Evolutionary conservation across 1,284 basidiomycete genomes (phyloP).

Genomic region (Pisolithus thermaeus): DNA sequence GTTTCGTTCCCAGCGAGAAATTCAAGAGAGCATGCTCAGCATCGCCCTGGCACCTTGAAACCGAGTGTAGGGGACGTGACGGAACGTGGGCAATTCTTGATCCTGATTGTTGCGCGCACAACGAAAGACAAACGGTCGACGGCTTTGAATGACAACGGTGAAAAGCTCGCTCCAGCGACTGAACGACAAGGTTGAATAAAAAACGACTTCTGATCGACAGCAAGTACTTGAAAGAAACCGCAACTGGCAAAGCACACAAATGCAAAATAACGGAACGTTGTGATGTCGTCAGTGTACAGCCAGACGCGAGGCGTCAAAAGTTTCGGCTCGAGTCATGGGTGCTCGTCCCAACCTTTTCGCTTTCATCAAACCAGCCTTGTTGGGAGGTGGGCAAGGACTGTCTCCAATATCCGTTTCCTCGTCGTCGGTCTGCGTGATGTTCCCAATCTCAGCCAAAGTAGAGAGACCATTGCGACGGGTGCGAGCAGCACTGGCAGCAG

Average conservation of each 20-base stretch:
- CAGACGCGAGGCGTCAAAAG: slow-evolving; percentile 55
- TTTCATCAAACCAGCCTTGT: slow-evolving; percentile 44
- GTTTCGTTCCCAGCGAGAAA: slow-evolving; percentile 7
- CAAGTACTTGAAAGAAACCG: slow-evolving; percentile 1
- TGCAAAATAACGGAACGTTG: not conserved
- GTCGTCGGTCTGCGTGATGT: slow-evolving; percentile 54
- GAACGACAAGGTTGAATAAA: not conserved
- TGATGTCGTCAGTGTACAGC: slow-evolving; percentile 18
- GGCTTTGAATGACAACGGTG: slow-evolving; percentile 2
- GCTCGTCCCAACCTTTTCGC: slow-evolving; percentile 46
- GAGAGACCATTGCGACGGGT: slow-evolving; percentile 51
- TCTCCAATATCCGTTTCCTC: slow-evolving; percentile 72
- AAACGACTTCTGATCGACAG: not conserved
- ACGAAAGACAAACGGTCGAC: slow-evolving; percentile 1
- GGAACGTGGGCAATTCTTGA: slow-evolving; percentile 7
- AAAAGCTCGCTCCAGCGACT: not conserved
- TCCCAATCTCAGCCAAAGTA: slow-evolving; percentile 62
- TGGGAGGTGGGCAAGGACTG: slow-evolving; percentile 75
- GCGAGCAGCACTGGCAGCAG: slow-evolving; percentile 61
- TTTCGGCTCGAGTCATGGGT: slow-evolving; percentile 54
- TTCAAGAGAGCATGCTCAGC: slow-evolving; percentile 4
- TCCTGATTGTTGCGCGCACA: slow-evolving; percentile 8
- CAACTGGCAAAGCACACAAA: slow-evolving; percentile 6
- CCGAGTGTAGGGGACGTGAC: slow-evolving; percentile 11
- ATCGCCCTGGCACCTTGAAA: slow-evolving; percentile 3